A percentile compares a stretch with the other conserved stretches of the same genome.
Evolutionary conservation across 2,329 filamentous ascomycete genomes (phyloP).

Genomic region (Pyrenophora tritici-repentis): DNA sequence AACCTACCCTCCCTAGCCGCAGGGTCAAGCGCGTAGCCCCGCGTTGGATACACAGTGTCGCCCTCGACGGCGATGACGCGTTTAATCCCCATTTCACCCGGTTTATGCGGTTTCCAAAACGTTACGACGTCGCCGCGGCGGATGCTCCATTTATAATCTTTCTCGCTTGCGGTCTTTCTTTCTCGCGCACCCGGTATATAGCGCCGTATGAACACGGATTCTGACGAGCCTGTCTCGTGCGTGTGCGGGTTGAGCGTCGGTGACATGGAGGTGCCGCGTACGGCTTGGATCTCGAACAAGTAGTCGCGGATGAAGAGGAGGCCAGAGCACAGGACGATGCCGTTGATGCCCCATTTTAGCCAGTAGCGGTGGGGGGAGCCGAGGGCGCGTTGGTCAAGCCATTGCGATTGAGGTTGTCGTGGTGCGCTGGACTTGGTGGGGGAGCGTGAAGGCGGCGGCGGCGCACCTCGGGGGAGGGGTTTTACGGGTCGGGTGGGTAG

Average conservation of each 20-base stretch:
- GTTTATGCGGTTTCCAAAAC: constrained; percentile 64
- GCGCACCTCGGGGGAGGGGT: constrained; percentile 4
- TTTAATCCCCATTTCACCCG: constrained; percentile 75
- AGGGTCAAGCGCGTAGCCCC: constrained; percentile 54
- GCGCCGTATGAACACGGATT: constrained; percentile 47
- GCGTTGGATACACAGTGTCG: constrained; percentile 65
- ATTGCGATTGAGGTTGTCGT: constrained; percentile 8
- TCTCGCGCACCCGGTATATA: too few relatives aligned
- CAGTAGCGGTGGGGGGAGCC: constrained; percentile 13
- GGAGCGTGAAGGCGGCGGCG: background rate
- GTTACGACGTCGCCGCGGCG: constrained; percentile 52
- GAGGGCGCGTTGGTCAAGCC: constrained; percentile 10
- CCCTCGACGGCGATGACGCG: constrained; percentile 80
- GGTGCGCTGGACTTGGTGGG: constrained; percentile 3
- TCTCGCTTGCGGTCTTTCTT: background rate
- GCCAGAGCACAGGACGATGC: constrained; percentile 19
- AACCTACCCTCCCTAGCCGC: constrained; percentile 13
- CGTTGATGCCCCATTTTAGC: constrained; percentile 18
- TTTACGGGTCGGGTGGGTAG: background rate
- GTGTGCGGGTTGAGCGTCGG: constrained; percentile 52
- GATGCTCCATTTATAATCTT: constrained; percentile 25
- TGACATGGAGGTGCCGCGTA: constrained; percentile 52
- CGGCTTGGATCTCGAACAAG: constrained; percentile 43
- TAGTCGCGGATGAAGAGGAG: constrained; percentile 49
- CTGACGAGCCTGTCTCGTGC: constrained; percentile 46